A percentile compares a stretch with the other conserved stretches of the same genome.
Conservation (phyloP, 345 rosid genomes). For the Raphanus sativus region DNA sequence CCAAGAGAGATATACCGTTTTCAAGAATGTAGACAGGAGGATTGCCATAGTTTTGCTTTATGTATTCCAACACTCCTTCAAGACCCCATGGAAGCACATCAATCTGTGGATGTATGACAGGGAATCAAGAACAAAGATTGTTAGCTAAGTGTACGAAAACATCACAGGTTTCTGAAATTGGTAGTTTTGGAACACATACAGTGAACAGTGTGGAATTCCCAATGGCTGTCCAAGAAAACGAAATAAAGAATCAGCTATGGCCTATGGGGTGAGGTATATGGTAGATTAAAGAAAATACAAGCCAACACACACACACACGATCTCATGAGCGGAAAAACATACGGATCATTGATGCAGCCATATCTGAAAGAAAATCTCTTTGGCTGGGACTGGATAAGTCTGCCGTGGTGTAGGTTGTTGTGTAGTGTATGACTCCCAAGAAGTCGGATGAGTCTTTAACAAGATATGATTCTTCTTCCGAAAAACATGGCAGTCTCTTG, state of each 20-base stretch:
- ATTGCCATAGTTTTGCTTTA: constrained; percentile 40
- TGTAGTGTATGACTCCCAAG: constrained; percentile 53
- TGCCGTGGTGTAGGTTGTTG: constrained; percentile 13
- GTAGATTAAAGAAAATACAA: not conserved
- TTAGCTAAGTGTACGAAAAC: not conserved
- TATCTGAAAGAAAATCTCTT: constrained; percentile 42
- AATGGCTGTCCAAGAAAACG: constrained; percentile 25
- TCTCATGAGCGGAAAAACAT: not conserved
- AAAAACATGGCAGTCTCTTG: constrained; percentile 61
- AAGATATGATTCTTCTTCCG: constrained; percentile 48
- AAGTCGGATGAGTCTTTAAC: constrained; percentile 61
- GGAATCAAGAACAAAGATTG: not conserved
- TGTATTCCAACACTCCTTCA: constrained; percentile 33
- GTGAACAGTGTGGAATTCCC: constrained; percentile 2
- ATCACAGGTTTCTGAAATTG: not conserved
- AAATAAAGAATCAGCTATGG: not conserved
- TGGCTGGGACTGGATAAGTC: constrained; percentile 26
- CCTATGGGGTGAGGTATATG: no score
- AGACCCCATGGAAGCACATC: constrained; percentile 39
- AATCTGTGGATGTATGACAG: constrained; percentile 1
- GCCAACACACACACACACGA: not conserved
- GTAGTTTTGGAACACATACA: constrained; percentile 6
- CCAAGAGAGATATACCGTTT: constrained; percentile 27
- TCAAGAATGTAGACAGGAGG: constrained; percentile 46
- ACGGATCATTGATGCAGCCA: constrained; percentile 25